Percentiles rank a stretch among this genome's conserved stretches.
Evolutionary conservation across 352 stramenopile genomes (phyloP).

Genomic region (Phytophthora parvispora): DNA sequence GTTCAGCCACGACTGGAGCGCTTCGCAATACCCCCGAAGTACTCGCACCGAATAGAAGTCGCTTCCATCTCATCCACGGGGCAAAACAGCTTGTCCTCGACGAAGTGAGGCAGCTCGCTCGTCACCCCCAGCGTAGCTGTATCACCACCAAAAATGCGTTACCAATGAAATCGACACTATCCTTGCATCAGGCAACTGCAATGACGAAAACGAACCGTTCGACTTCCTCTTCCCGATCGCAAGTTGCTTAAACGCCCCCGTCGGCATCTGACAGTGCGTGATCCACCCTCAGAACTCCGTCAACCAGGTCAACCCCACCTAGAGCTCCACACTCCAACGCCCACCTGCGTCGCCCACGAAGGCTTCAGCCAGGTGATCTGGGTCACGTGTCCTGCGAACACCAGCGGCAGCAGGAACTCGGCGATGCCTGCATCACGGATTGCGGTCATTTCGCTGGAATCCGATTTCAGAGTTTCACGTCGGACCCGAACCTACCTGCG

Average conservation of each 20-base stretch:
- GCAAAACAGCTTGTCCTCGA: constrained; percentile 78
- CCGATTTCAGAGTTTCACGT: constrained; percentile 4
- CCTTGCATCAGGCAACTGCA: not conserved
- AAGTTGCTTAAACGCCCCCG: constrained; percentile 42
- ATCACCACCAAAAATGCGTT: not conserved
- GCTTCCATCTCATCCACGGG: constrained; percentile 39
- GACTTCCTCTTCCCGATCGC: constrained; percentile 46
- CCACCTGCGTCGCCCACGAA: constrained; percentile 81
- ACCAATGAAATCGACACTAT: not conserved
- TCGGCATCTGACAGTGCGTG: constrained; percentile 49
- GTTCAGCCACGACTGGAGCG: not conserved
- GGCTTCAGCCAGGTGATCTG: constrained; percentile 87
- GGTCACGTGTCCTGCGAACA: constrained; percentile 83
- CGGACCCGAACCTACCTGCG: constrained; percentile 40
- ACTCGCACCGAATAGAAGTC: constrained; percentile 34
- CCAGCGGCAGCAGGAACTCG: constrained; percentile 86
- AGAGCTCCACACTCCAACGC: too few species aligned
- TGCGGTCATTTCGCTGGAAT: not conserved
- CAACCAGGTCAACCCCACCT: not conserved
- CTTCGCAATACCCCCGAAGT: too few species aligned
- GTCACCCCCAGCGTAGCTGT: constrained; percentile 58
- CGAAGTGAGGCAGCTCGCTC: constrained; percentile 73
- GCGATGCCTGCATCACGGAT: constrained; percentile 65
- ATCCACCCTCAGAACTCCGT: constrained; percentile 1
- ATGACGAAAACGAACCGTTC: constrained; percentile 34